Evolutionary conservation across 2,329 filamentous ascomycete genomes (phyloP), one percentile per base, ranked within the genome.

Genomic region (Sporothrix schenckii): DNA sequence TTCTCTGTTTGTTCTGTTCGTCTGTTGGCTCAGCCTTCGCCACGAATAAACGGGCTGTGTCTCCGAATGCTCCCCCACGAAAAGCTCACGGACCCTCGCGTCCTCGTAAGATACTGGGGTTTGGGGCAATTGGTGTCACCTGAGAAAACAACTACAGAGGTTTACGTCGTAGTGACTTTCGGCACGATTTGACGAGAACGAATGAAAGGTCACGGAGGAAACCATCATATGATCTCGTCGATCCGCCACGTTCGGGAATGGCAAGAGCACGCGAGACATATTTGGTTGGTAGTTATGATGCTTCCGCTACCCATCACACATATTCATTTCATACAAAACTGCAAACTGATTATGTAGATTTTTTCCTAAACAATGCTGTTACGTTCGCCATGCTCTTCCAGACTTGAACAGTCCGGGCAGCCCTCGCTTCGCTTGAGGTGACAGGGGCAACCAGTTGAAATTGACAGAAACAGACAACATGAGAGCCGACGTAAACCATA

Each of bases 11-110:
- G 39, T 21, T 21, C 39, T n/a, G 5, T 58, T 34, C 24, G 58
- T 47, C 19, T 63, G 39, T 63, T 41, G 7, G 6, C 11, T 58
- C 39, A 63, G 58, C 58, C 21, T 27, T 63, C 58, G 58, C 39
- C 58, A 63, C 58, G 4, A 39, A 13, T 47, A 63, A n/a, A 63
- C 14, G 58, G 58, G 58, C 39, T 47, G 58, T 63, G 58, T 63
- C 58, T 63, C 58, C 39, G 58, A 47, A 61, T 44, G 58, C 54
- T 24, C 39, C 58, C 56, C 58, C 58, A 63, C 58, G 58, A 47
- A 11, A 63, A 41, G 58, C 21, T 47, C 39, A 44, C 54, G 54
- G 54, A 58, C 54, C 54, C 54, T 58, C 54, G 3, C 16, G 4
- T 41, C 30, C 54, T 39, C 11, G 10, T 30, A 54, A 54, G n/a